Evolutionary conservation across 140 eudicot genomes (phyloP).

Genomic region (Stevia rebaudiana): DNA sequence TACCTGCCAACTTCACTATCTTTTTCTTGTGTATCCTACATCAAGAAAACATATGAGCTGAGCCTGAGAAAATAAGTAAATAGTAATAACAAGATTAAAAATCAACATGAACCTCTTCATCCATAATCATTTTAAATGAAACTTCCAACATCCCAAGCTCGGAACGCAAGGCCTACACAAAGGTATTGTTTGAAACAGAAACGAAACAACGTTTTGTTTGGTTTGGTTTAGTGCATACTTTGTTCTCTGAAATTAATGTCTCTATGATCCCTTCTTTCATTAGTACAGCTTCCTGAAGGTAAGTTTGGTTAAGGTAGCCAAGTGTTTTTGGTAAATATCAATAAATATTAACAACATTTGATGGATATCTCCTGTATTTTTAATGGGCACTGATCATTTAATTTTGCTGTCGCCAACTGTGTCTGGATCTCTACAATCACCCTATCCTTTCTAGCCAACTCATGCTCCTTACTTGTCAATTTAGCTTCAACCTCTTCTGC

Average conservation of each 20-base stretch:
- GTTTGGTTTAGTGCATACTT: conserved; percentile 33
- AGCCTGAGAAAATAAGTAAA: too few relatives aligned
- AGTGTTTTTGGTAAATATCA: background rate
- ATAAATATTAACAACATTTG: background rate
- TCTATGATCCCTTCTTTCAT: conserved; percentile 48
- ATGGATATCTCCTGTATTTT: conserved; percentile 55
- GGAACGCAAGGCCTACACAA: conserved; percentile 49
- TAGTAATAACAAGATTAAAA: background rate
- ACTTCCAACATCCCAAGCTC: conserved; percentile 45
- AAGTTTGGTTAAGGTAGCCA: conserved; percentile 35
- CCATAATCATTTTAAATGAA: conserved; percentile 40
- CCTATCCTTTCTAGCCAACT: conserved; percentile 40
- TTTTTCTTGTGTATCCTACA: conserved; percentile 37
- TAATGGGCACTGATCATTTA: conserved; percentile 24
- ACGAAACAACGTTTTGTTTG: conserved; percentile 16
- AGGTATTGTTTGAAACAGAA: conserved; percentile 3
- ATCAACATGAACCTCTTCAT: conserved; percentile 41
- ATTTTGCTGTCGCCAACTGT: conserved; percentile 39
- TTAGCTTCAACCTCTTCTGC: conserved; percentile 39
- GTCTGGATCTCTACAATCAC: conserved; percentile 46
- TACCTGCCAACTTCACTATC: conserved; percentile 37
- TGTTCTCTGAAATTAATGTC: conserved; percentile 44
- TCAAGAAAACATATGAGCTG: conserved; percentile 14
- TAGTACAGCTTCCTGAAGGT: conserved; percentile 54
- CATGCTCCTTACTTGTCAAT: conserved; percentile 31